Percentiles rank a stretch among this genome's conserved stretches.
Conservation (phyloP, 2,329 filamentous ascomycete genomes). For the Ascochyta clinopodiicola region DNA sequence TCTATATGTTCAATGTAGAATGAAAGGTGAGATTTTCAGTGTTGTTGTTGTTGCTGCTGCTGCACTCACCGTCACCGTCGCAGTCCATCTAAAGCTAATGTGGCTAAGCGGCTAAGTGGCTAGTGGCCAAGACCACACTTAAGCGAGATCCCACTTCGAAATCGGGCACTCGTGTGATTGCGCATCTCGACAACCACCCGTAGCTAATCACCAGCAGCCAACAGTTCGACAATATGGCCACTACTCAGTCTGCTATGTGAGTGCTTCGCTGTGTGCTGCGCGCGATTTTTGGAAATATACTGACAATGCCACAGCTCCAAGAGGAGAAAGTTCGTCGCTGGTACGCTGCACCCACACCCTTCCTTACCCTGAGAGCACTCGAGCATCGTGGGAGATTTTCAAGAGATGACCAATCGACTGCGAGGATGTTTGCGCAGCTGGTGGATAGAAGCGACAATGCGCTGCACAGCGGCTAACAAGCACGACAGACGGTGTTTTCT, state of each 20-base stretch:
- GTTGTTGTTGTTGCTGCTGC: no score
- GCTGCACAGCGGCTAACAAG: conserved; percentile 33
- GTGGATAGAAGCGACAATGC: conserved; percentile 8
- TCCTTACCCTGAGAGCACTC: conserved; percentile 10
- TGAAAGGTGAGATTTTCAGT: no score
- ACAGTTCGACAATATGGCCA: conserved; percentile 50
- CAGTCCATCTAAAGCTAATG: neutral
- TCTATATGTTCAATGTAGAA: no score
- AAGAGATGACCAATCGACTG: conserved; percentile 3
- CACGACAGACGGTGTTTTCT: conserved; percentile 91
- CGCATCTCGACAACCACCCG: conserved; percentile 33
- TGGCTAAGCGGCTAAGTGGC: no score
- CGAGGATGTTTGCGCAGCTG: no score
- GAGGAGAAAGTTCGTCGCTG: conserved; percentile 73
- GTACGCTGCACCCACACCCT: conserved; percentile 43
- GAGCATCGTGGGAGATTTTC: neutral
- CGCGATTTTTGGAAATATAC: conserved; percentile 20
- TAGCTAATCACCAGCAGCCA: conserved; percentile 28
- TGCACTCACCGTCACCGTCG: neutral
- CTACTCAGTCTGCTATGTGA: conserved; percentile 52
- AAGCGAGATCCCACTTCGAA: conserved; percentile 10
- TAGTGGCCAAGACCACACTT: neutral
- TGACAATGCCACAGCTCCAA: conserved; percentile 70
- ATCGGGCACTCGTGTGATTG: conserved; percentile 1
- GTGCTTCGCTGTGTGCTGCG: conserved; percentile 24